Evolutionary conservation across 768 basidiomycete genomes (phyloP).

Genomic region (Leccinum uliginosum): DNA sequence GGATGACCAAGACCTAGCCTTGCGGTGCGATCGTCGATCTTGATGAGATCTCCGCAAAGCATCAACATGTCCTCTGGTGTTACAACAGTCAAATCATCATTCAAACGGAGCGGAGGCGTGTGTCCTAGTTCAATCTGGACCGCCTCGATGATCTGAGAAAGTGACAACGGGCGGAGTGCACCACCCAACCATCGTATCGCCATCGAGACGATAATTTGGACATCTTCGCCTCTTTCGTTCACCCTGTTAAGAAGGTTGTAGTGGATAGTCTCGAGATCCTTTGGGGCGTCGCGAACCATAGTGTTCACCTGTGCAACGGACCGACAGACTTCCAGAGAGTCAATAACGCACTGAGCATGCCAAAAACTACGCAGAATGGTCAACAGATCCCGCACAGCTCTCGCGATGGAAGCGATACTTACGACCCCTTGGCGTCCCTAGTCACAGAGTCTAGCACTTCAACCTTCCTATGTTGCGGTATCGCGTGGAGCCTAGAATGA

Average conservation of each 20-base stretch:
- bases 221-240: constrained; percentile 20
- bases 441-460: constrained; percentile 18
- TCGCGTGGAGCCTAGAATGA: constrained; percentile 19
- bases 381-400: not conserved
- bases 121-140: constrained; percentile 27
- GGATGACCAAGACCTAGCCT: constrained; percentile 21
- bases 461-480: constrained; percentile 20
- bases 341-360: constrained; percentile 26
- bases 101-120: constrained; percentile 17
- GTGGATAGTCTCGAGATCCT: constrained; percentile 20
- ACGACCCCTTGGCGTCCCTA: constrained; percentile 16
- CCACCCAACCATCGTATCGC: constrained; percentile 22
- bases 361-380: constrained; percentile 19
- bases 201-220: constrained; percentile 23
- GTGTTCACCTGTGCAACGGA: constrained; percentile 21
- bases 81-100: constrained; percentile 25
- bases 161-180: constrained; percentile 24
- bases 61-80: constrained; percentile 22
- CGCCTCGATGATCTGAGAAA: constrained; percentile 26
- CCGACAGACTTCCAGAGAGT: constrained; percentile 24
- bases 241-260: constrained; percentile 19
- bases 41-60: constrained; percentile 25
- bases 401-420: not conserved
- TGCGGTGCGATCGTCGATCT: constrained; percentile 21
- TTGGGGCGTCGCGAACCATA: constrained; percentile 16